Conservation (phyloP, 2,329 filamentous ascomycete species). For the Cadophora gregata region DNA sequence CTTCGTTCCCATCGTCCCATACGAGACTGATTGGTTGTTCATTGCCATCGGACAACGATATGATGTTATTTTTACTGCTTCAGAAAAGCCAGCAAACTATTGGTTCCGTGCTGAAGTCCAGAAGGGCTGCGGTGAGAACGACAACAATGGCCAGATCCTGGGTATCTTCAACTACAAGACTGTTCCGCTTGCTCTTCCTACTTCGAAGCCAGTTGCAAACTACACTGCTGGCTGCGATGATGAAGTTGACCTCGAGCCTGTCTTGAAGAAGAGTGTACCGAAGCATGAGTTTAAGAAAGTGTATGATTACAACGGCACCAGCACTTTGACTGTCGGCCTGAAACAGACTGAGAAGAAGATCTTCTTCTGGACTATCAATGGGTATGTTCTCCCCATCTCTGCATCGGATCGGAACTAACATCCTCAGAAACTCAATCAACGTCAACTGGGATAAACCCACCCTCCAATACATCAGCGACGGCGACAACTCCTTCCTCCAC, state of each 20-base stretch:
- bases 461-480: conserved; percentile 44
- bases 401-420: neutral
- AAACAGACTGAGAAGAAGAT: conserved; percentile 16
- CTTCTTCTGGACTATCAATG: conserved; percentile 27
- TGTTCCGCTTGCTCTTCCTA: conserved; percentile 16
- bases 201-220: neutral
- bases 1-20: conserved; percentile 64
- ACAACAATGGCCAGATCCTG: conserved; percentile 28
- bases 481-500: conserved; percentile 8
- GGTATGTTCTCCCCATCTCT: neutral
- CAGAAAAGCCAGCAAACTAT: conserved; percentile 49
- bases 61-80: conserved; percentile 52
- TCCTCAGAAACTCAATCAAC: conserved; percentile 38
- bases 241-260: conserved; percentile 25
- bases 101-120: conserved; percentile 52
- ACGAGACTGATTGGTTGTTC: conserved; percentile 62
- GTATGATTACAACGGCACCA: conserved; percentile 5
- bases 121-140: conserved; percentile 25
- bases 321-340: conserved; percentile 13
- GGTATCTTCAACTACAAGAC: conserved; percentile 31
- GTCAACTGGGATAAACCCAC: conserved; percentile 51
- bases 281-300: conserved; percentile 9
- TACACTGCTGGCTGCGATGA: conserved; percentile 11
- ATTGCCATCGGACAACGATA: conserved; percentile 62
- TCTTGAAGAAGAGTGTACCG: conserved; percentile 19